phyloP scores from a whole-genome alignment of 345 rosid genomes.

The Aegle marmelos region DNA sequence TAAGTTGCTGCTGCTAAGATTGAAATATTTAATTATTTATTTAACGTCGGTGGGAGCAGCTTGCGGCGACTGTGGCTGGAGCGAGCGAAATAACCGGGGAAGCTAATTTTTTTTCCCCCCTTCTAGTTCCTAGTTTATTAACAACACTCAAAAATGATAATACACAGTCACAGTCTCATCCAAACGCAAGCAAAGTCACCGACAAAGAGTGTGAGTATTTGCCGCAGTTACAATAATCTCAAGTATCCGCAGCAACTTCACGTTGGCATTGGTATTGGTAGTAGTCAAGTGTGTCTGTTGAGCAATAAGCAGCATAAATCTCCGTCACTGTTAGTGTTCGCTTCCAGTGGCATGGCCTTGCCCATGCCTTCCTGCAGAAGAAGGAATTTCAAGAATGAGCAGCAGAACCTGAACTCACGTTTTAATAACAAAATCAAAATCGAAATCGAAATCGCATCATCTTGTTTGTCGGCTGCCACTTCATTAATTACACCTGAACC shows the following conservation, averaged over 20 bases:
- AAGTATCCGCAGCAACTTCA: neutral
- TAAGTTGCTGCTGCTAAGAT: no score
- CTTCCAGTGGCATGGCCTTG: neutral
- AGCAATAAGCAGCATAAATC: neutral
- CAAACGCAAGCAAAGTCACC: neutral
- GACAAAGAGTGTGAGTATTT: neutral
- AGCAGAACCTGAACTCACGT: neutral
- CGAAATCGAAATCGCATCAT: neutral
- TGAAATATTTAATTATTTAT: neutral
- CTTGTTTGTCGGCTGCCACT: neutral
- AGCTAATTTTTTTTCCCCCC: no score
- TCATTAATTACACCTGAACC: neutral
- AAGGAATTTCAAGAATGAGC: neutral
- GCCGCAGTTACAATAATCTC: neutral
- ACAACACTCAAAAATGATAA: neutral
- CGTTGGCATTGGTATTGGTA: neutral
- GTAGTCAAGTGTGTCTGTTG: neutral
- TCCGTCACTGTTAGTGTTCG: neutral
- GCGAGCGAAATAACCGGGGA: neutral
- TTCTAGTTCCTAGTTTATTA: neutral
- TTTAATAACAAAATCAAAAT: neutral
- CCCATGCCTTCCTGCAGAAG: neutral
- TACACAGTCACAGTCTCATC: neutral
- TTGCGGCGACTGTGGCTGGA: neutral
- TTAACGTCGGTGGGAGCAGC: neutral